Evolutionary conservation across 768 basidiomycete genomes (phyloP).

Genomic region (Mycena leptocephala): DNA sequence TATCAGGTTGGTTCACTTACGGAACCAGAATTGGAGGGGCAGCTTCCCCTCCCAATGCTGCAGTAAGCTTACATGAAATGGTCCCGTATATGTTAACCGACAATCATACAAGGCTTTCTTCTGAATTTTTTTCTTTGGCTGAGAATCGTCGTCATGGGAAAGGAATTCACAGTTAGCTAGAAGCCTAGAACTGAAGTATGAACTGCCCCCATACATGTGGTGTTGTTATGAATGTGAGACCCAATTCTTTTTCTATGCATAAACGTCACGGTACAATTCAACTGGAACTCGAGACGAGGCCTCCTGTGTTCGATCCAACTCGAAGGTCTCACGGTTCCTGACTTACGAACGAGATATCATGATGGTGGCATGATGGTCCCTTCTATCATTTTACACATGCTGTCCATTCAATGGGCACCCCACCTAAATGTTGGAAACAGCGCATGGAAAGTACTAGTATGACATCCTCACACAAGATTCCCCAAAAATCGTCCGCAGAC

Average conservation of each 20-base stretch:
- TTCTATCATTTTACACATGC: not conserved
- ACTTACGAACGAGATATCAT: not conserved
- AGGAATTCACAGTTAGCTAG: not conserved
- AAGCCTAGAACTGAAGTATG: no score
- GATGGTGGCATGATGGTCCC: not conserved
- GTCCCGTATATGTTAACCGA: not conserved
- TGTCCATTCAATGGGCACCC: not conserved
- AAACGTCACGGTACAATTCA: not conserved
- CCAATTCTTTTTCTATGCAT: not conserved
- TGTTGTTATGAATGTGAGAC: constrained; percentile 5
- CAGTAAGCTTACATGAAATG: constrained; percentile 15
- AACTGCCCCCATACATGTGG: not conserved
- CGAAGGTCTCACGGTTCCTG: not conserved
- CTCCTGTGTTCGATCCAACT: not conserved
- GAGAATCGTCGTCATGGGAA: not conserved
- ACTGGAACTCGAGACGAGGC: not conserved
- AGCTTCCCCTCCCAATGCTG: constrained; percentile 36
- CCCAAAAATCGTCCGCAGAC: not conserved
- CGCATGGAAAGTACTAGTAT: not conserved
- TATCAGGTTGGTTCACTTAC: not conserved
- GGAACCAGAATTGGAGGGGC: constrained; percentile 31
- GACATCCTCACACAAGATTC: not conserved
- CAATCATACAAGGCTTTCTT: constrained; percentile 29
- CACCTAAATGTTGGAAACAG: not conserved
- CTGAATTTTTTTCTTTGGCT: not conserved